Evolutionary conservation across 2,329 filamentous ascomycete species (phyloP).

Genomic region (Fusarium sp.): DNA sequence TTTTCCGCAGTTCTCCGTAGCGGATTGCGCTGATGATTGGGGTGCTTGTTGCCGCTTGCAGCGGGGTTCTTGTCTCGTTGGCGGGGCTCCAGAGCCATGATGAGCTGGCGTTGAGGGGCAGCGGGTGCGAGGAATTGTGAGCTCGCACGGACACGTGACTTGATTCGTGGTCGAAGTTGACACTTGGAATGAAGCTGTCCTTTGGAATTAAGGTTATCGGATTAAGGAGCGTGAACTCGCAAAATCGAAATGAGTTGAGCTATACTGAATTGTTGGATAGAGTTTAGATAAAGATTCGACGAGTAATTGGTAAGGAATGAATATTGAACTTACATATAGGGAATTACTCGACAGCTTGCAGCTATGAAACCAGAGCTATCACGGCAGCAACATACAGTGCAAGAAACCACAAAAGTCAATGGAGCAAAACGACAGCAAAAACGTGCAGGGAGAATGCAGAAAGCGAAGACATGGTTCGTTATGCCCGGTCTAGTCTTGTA

Average conservation of each 20-base stretch:
- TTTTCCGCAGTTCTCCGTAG: constrained; percentile 55
- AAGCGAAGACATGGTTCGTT: constrained; percentile 35
- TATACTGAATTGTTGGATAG: background rate
- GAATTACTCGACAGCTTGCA: background rate
- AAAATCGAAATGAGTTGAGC: background rate
- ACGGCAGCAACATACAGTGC: constrained; percentile 33
- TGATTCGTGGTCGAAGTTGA: constrained; percentile 22
- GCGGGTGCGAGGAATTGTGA: constrained; percentile 31
- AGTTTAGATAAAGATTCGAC: no score
- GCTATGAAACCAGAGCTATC: constrained; percentile 2
- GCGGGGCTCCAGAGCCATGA: constrained; percentile 54
- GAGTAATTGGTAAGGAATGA: no score
- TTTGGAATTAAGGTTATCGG: background rate
- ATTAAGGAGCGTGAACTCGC: background rate
- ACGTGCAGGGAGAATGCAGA: constrained; percentile 21
- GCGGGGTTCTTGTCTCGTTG: constrained; percentile 54
- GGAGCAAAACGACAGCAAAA: constrained; percentile 10
- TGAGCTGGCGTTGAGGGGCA: constrained; percentile 48
- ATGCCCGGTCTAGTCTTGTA: constrained; percentile 41
- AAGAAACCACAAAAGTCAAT: constrained; percentile 29
- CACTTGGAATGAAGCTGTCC: constrained; percentile 13
- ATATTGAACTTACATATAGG: no score
- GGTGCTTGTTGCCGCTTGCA: constrained; percentile 46
- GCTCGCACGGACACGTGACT: constrained; percentile 50
- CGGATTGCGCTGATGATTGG: constrained; percentile 44